These are phyloP conservation scores for Blastocystis sp. DNA, from an alignment of 352 stramenopile species.

Conservation along the genomic window DNA sequence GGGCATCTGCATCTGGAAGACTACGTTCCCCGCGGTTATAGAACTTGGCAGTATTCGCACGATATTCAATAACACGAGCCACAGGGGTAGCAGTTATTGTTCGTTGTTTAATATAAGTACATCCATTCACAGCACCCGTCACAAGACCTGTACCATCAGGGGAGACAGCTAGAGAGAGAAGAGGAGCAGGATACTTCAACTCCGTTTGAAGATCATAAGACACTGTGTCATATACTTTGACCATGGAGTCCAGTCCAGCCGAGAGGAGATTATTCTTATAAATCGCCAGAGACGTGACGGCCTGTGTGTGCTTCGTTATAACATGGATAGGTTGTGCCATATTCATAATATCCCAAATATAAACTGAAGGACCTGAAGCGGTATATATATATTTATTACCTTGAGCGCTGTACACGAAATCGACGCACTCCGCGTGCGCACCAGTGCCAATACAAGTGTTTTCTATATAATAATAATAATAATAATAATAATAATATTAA, in stretches of 20 bases:
- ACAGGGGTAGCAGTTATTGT: not conserved
- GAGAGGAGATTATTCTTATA: constrained; percentile 8
- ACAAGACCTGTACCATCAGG: not conserved
- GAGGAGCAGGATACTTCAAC: constrained; percentile 34
- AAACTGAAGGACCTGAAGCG: no score
- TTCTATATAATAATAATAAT: no score
- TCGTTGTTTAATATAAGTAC: constrained; percentile 3
- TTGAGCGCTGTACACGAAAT: no score
- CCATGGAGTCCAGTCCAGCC: constrained; percentile 6
- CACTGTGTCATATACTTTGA: constrained; percentile 13
- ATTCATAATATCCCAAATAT: no score
- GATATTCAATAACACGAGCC: not conserved
- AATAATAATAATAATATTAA: no score
- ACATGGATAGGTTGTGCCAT: no score
- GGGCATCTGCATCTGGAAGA: constrained; percentile 32
- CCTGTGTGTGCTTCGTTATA: constrained; percentile 29
- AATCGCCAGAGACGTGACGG: not conserved
- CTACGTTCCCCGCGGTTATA: not conserved
- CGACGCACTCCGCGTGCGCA: no score
- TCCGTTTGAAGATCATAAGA: constrained; percentile 15
- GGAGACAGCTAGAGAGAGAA: constrained; percentile 21
- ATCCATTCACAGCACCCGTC: not conserved
- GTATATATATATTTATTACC: no score
- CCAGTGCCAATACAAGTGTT: no score
- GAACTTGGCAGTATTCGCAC: not conserved